Conservation (phyloP, 192 early-diverging fungal genomes). For the Rhizophagus sp. region DNA sequence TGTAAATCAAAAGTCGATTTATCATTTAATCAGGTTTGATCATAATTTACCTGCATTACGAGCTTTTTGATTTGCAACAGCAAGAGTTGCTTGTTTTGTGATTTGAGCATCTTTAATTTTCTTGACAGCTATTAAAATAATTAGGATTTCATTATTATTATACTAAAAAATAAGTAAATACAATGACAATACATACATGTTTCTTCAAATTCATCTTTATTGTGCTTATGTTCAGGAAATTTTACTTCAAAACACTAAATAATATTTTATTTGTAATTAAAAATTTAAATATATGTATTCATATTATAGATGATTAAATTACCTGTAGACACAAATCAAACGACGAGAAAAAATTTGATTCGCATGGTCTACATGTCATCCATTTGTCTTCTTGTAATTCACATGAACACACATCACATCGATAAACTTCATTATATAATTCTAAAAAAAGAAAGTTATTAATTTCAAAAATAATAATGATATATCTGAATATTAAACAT, state of each 20-base stretch:
- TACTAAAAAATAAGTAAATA: neutral
- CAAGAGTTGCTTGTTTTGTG: conserved; percentile 40
- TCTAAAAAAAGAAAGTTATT: conserved; percentile 33
- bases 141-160: neutral
- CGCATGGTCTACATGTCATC: conserved; percentile 66
- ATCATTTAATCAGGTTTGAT: neutral
- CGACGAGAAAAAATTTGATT: conserved; percentile 62
- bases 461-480: neutral
- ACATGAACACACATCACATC: conserved; percentile 68
- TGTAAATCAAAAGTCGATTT: neutral
- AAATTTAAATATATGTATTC: neutral
- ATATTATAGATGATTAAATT: conserved; percentile 13
- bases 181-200: conserved; percentile 45
- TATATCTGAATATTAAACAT: neutral
- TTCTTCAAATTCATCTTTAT: conserved; percentile 53
- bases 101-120: conserved; percentile 49
- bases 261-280: neutral
- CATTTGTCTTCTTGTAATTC: conserved; percentile 59
- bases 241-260: conserved; percentile 51
- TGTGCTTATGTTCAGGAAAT: conserved; percentile 51
- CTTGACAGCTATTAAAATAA: conserved; percentile 36
- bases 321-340: conserved; percentile 71
- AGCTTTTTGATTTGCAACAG: conserved; percentile 41
- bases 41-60: conserved; percentile 34
- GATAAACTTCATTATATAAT: conserved; percentile 66